These are phyloP conservation scores for Xylogone sp. DNA, from an alignment of 2,329 filamentous ascomycete genomes.

Conservation along the genomic window DNA sequence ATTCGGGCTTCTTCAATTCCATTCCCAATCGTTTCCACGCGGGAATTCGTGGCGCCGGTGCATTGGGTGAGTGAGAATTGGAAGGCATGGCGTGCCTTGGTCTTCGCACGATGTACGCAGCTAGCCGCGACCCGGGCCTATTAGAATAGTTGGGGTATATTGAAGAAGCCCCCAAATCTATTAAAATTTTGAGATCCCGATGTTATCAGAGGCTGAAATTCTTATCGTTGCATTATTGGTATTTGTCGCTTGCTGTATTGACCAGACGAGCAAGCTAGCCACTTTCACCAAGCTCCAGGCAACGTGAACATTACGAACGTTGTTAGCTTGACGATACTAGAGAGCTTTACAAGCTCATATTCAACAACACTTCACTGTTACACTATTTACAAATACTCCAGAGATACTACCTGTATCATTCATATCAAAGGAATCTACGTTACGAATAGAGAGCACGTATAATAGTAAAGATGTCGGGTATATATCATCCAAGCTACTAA, in stretches of 20 bases:
- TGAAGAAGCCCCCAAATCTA: background rate
- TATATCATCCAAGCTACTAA: slow-evolving; percentile 12
- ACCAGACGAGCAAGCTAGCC: background rate
- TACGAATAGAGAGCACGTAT: slow-evolving; percentile 1
- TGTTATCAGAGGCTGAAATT: background rate
- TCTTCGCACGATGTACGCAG: no score
- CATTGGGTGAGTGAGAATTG: background rate
- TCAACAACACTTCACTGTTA: background rate
- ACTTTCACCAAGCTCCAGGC: background rate
- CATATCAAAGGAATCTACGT: no score
- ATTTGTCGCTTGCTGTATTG: background rate
- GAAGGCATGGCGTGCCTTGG: slow-evolving; percentile 2
- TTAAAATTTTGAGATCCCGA: background rate
- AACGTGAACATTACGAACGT: background rate
- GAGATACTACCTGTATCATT: background rate
- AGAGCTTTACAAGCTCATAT: background rate
- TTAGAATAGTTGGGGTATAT: background rate
- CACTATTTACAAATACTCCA: background rate
- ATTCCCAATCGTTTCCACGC: slow-evolving; percentile 59
- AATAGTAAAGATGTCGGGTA: slow-evolving; percentile 34
- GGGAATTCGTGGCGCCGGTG: slow-evolving; percentile 34
- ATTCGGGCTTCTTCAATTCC: slow-evolving; percentile 44
- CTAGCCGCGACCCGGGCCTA: background rate
- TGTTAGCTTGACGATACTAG: background rate
- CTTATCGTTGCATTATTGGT: background rate